Evolutionary conservation across 768 basidiomycete genomes (phyloP), one percentile per base, ranked within the genome.

Genomic region (Phylloporus arenicola): DNA sequence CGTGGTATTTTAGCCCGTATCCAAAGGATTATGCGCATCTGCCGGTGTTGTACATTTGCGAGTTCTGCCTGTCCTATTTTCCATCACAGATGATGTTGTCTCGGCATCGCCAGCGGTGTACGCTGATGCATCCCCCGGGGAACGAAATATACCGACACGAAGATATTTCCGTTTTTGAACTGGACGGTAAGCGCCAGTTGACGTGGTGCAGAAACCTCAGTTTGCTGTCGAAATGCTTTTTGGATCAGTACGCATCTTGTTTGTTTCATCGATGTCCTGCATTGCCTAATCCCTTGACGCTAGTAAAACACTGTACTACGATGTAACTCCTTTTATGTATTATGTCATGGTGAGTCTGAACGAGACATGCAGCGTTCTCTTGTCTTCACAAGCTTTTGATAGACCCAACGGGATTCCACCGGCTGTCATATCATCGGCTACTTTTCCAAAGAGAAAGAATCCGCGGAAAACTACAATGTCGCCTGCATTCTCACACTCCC

Each of bases 1-100:
- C 96, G n/a, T 99, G 96, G 96, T 99, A 99, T 71, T 98, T 98
- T 77, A 93, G 90, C 62, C 96, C 96, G 20, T 99, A 98, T 72
- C 96, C 96, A 11, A 88, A 91, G 71, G 96, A 98, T 72, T 98
- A 91, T 73, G 92, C 96, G 40, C 90, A 98, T 69, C 82, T 95
- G 24, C 92, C 94, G 17, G 74, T 94, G 54, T 79, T 99, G 40
- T 98, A 94, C 77, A 84, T 99, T 65, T 99, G 96, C 84, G 95
- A 99, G 71, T 95, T 95, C 75, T 99, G 96, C 68, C 79, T 98
- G 42, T 86, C 84, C 31, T 99, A 88, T 74, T 97, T 84, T 70
- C 88, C 89, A 27, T 91, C 92, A 13, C 80, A 79, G 39, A 84
- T 94, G 73, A 93, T 93, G 88, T 79, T 97, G 54, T 79, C 81